Percentiles rank a stretch among this genome's conserved stretches.
phyloP scores from a whole-genome alignment of 78 protist species.

The Dictyostelium discoideum region DNA sequence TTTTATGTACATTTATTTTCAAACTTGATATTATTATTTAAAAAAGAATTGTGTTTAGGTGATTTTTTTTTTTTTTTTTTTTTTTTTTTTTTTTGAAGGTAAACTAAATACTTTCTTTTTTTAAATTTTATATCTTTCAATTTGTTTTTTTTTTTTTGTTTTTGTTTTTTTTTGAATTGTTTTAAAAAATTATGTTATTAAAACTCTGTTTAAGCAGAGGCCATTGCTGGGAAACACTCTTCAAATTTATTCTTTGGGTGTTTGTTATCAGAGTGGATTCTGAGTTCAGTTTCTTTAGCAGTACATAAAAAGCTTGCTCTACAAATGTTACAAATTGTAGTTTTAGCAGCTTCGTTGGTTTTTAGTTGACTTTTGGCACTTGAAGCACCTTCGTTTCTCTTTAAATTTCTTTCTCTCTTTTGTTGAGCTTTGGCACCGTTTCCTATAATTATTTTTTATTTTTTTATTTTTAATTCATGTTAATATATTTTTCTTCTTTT shows the following conservation, averaged over 20 bases:
- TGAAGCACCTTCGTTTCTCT: constrained; percentile 41
- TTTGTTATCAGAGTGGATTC: constrained; percentile 80
- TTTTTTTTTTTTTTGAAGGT: background rate
- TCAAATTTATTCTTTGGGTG: constrained; percentile 60
- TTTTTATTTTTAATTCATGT: background rate
- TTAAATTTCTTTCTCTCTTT: constrained; percentile 76
- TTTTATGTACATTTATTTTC: background rate
- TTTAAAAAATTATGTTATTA: background rate
- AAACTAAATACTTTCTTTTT: background rate
- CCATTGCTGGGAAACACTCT: constrained; percentile 67
- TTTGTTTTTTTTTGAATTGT: background rate
- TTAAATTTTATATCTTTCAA: background rate
- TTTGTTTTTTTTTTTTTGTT: background rate
- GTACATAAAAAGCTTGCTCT: constrained; percentile 71
- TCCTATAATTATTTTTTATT: constrained; percentile 51
- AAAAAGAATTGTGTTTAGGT: background rate
- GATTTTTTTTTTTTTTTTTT: background rate
- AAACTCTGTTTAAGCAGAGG: background rate
- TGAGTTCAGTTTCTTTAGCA: constrained; percentile 66
- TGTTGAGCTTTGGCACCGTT: constrained; percentile 85
- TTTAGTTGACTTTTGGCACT: constrained; percentile 69
- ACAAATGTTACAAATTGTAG: constrained; percentile 75
- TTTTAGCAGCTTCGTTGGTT: constrained; percentile 75
- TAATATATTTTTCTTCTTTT: background rate
- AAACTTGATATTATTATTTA: background rate